These are phyloP conservation scores for Fusarium sp. DNA, from an alignment of 2,329 filamentous ascomycete species.

Conservation along the genomic window DNA sequence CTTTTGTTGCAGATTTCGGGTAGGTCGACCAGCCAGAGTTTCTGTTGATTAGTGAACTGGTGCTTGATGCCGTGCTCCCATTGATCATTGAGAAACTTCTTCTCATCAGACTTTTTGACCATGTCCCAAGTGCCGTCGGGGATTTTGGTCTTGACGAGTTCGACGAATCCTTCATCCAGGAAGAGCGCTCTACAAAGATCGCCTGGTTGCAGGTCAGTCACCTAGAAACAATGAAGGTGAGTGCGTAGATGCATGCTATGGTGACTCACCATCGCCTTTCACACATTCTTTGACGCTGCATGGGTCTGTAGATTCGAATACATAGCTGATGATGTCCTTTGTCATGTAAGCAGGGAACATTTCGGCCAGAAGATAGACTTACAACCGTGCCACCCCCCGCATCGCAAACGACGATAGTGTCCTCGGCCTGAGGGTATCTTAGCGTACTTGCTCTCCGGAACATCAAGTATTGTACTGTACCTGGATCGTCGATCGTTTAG, in stretches of 20 bases:
- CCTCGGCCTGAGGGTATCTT: constrained; percentile 4
- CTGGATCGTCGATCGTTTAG: constrained; percentile 33
- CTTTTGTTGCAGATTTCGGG: constrained; percentile 13
- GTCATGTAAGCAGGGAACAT: rapidly evolving
- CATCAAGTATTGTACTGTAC: neutral
- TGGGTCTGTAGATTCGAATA: constrained; percentile 36
- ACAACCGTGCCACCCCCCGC: constrained; percentile 54
- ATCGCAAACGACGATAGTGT: constrained; percentile 51
- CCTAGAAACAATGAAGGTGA: neutral
- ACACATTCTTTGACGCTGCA: constrained; percentile 52
- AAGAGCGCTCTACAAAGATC: constrained; percentile 55
- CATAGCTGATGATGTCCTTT: constrained; percentile 58
- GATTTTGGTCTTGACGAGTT: constrained; percentile 43
- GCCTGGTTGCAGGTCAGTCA: constrained; percentile 37
- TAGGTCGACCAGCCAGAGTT: constrained; percentile 32
- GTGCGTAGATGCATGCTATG: no score
- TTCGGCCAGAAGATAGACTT: neutral
- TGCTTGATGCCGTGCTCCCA: constrained; percentile 51
- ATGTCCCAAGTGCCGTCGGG: constrained; percentile 7
- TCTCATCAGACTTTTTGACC: neutral
- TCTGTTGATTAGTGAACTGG: constrained; percentile 35
- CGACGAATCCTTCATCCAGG: constrained; percentile 53
- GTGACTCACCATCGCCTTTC: constrained; percentile 49
- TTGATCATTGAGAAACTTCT: constrained; percentile 39
- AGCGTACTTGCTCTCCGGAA: neutral